Percentiles rank a stretch among this genome's conserved stretches.
Evolutionary conservation across 371 early-diverging fungal species (phyloP).

Genomic region (Nematocida major): DNA sequence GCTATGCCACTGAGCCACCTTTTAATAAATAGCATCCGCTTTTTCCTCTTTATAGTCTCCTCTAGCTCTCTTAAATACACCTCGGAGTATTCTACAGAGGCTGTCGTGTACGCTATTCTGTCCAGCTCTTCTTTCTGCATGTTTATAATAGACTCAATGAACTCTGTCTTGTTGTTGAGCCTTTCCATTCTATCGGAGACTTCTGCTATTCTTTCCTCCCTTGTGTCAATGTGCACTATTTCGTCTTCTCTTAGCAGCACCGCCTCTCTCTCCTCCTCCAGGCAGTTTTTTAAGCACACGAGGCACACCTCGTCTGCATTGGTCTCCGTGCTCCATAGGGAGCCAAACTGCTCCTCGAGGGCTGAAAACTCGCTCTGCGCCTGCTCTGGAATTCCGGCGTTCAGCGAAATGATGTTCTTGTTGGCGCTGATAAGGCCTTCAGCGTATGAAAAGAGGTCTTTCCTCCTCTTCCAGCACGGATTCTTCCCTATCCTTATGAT

Average conservation of each 20-base stretch:
- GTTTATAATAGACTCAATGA: conserved; percentile 37
- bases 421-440: conserved; percentile 40
- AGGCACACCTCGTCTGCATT: background rate
- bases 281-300: conserved; percentile 36
- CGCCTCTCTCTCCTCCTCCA: background rate
- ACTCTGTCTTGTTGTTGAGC: conserved; percentile 16
- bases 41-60: conserved; percentile 8
- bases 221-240: background rate
- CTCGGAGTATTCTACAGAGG: background rate
- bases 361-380: conserved; percentile 4
- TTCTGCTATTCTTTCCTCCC: background rate
- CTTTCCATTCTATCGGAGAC: conserved; percentile 19
- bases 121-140: conserved; percentile 39
- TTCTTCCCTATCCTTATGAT: conserved; percentile 16
- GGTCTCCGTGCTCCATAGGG: background rate
- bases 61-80: conserved; percentile 15
- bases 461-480: conserved; percentile 37
- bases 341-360: conserved; percentile 5
- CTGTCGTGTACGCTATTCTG: conserved; percentile 2
- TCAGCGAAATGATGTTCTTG: conserved; percentile 22
- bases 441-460: conserved; percentile 14
- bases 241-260: background rate
- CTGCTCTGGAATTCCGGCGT: conserved; percentile 5
- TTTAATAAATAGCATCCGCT: conserved; percentile 17
- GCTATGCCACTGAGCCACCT: conserved; percentile 16